Evolutionary conservation across 257 asterid species (phyloP).

Genomic region (Primulina eburnea): DNA sequence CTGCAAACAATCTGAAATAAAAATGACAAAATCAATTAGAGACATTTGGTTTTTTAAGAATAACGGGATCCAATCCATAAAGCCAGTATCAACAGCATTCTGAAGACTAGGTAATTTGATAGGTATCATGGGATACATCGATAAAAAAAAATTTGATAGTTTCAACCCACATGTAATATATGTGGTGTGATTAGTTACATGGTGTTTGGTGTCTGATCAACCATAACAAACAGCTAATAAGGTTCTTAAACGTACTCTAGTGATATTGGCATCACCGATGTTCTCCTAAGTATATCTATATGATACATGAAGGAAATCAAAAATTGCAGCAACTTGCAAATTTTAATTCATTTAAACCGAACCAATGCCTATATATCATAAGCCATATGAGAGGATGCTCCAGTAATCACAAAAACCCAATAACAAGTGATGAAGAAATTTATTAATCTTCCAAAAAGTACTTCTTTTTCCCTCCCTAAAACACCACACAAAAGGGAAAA

Average conservation of each 20-base stretch:
- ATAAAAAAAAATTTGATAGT: no score
- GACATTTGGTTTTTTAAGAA: not conserved
- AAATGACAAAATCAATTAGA: not conserved
- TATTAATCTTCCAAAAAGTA: no score
- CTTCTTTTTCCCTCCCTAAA: not conserved
- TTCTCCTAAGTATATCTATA: no score
- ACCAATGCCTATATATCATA: not conserved
- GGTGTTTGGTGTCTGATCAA: no score
- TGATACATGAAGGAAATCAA: not conserved
- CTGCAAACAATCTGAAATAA: conserved; percentile 62
- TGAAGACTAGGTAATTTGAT: conserved; percentile 11
- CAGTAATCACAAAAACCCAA: not conserved
- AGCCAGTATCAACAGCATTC: conserved; percentile 8
- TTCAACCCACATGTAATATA: no score
- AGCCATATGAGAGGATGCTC: not conserved
- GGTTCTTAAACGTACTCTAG: no score
- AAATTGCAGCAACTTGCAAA: not conserved
- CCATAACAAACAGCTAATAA: no score
- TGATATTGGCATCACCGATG: not conserved
- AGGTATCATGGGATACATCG: no score
- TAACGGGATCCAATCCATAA: not conserved
- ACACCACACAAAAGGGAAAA: not conserved
- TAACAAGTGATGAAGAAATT: no score
- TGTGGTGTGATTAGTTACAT: no score
- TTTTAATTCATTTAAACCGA: not conserved